These are phyloP conservation scores for Amylocarpus encephaloides DNA, from an alignment of 2,329 filamentous ascomycete species.

Conservation along the genomic window DNA sequence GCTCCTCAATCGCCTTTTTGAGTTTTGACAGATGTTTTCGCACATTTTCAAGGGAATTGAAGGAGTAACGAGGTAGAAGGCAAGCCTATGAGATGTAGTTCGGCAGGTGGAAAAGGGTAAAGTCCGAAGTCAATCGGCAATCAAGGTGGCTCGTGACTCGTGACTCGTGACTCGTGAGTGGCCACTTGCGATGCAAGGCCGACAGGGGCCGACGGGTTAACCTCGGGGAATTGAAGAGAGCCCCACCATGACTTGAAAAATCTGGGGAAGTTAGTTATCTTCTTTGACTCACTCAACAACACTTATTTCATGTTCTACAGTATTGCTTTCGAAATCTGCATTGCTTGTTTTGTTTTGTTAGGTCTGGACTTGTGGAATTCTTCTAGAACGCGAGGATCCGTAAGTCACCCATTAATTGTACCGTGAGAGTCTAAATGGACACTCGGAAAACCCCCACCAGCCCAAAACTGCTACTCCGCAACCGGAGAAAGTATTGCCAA, in stretches of 20 bases:
- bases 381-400: not conserved
- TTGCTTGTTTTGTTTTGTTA: not conserved
- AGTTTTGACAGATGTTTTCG: not conserved
- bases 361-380: not conserved
- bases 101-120: not conserved
- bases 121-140: not conserved
- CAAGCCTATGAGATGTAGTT: conserved; percentile 6
- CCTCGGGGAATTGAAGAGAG: not conserved
- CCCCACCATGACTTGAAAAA: conserved; percentile 10
- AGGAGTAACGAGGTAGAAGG: not conserved
- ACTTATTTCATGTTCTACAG: not conserved
- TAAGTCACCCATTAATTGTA: not conserved
- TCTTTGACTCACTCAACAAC: conserved; percentile 9
- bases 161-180: not conserved
- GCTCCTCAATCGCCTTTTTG: not conserved
- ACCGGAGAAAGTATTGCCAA: not conserved
- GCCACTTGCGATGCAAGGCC: not conserved
- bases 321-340: not conserved
- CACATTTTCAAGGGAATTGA: not conserved
- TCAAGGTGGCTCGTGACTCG: not conserved
- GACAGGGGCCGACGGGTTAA: not conserved
- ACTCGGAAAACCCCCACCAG: not conserved
- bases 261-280: conserved; percentile 8
- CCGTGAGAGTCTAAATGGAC: too few species aligned
- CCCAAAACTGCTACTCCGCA: not conserved